Evolutionary conservation across 805 yeast species (phyloP).

Genomic region (Candida railenensis): DNA sequence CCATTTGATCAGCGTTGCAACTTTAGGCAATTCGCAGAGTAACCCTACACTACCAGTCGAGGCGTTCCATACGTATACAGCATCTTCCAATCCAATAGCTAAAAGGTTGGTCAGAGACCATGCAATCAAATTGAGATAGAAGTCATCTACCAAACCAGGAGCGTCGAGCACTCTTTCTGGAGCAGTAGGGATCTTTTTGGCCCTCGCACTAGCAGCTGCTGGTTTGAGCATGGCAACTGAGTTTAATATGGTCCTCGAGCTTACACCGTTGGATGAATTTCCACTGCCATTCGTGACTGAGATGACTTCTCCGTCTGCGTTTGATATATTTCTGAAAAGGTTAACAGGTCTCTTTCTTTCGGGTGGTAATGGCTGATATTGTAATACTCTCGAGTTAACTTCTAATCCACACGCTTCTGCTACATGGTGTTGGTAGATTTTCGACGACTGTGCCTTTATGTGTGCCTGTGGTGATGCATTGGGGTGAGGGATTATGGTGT

Average conservation of each 20-base stretch:
- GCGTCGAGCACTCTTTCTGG: constrained; percentile 96
- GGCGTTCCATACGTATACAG: constrained; percentile 93
- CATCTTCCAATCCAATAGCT: constrained; percentile 83
- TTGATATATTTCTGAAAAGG: constrained; percentile 26
- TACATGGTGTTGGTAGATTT: constrained; percentile 72
- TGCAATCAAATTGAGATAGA: constrained; percentile 78
- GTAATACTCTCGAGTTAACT: constrained; percentile 76
- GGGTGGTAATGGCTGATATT: constrained; percentile 87
- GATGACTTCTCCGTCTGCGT: constrained; percentile 9
- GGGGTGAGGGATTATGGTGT: constrained; percentile 36
- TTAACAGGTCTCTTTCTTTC: constrained; percentile 42
- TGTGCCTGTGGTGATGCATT: constrained; percentile 54
- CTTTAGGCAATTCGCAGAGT: constrained; percentile 52
- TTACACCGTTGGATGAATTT: constrained; percentile 11
- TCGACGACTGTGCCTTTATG: constrained; percentile 52
- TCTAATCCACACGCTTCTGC: constrained; percentile 94
- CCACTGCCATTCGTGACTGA: constrained; percentile 8
- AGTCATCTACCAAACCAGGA: constrained; percentile 91
- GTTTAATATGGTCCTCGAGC: constrained; percentile 24
- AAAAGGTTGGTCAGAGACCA: constrained; percentile 84
- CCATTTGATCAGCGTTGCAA: constrained; percentile 80
- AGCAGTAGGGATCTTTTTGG: constrained; percentile 77
- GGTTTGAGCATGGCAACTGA: constrained; percentile 39
- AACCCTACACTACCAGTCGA: constrained; percentile 72
- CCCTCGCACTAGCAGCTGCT: constrained; percentile 59